Conservation (phyloP, 495 filamentous ascomycete species). For the Penicillium taxi region DNA sequence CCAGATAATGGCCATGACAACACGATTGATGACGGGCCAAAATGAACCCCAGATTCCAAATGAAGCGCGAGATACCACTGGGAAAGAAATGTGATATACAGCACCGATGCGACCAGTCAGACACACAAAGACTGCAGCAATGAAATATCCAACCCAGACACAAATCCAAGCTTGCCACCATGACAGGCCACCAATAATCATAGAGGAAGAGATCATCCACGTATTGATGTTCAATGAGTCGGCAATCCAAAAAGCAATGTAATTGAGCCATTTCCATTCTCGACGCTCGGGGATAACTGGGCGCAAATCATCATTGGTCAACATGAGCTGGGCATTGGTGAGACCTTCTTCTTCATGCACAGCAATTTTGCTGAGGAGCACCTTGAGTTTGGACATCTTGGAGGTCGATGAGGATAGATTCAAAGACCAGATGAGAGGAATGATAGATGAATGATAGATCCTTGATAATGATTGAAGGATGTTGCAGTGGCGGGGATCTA, state of each 20-base stretch:
- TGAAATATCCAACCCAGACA: constrained; percentile 74
- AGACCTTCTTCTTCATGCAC: constrained; percentile 71
- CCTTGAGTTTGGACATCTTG: constrained; percentile 28
- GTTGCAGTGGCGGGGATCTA: too few relatives aligned
- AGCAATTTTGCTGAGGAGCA: constrained; percentile 48
- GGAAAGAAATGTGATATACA: constrained; percentile 85
- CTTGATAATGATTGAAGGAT: too few relatives aligned
- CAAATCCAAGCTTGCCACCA: constrained; percentile 98
- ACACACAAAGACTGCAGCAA: constrained; percentile 67
- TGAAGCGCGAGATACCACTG: constrained; percentile 63
- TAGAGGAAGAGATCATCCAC: constrained; percentile 91
- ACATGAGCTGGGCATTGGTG: constrained; percentile 78
- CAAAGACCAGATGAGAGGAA: neutral
- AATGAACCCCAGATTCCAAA: constrained; percentile 85
- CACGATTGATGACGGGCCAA: constrained; percentile 88
- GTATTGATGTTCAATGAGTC: constrained; percentile 98
- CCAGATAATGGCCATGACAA: constrained; percentile 69
- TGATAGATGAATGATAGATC: too few relatives aligned
- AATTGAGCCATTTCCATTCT: constrained; percentile 85
- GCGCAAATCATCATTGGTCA: constrained; percentile 83
- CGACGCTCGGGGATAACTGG: constrained; percentile 80
- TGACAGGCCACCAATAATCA: constrained; percentile 68
- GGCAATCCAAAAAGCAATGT: constrained; percentile 85
- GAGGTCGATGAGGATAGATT: neutral
- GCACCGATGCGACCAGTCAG: constrained; percentile 79